Conservation (phyloP, 176 grass and related monocot genomes). For the Phoenix dactylifera region DNA sequence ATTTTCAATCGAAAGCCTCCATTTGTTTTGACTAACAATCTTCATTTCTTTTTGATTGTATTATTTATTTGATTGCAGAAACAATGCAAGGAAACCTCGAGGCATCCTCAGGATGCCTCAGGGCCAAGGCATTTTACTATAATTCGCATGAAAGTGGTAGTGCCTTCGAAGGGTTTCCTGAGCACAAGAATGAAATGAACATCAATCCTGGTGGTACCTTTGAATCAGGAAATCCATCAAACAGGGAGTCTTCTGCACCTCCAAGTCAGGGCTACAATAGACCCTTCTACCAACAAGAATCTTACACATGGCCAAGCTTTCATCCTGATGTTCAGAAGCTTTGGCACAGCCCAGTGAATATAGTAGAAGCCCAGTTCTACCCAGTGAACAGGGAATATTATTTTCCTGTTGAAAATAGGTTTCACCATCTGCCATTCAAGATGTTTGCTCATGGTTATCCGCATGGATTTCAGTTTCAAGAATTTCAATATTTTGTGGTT, state of each 20-base stretch:
- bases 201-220: constrained; percentile 21
- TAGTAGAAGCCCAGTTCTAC: constrained; percentile 46
- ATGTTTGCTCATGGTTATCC: constrained; percentile 52
- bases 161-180: constrained; percentile 36
- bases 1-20: too few relatives aligned
- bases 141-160: constrained; percentile 39
- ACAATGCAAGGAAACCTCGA: constrained; percentile 77
- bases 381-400: constrained; percentile 42
- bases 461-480: constrained; percentile 62
- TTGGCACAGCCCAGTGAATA: constrained; percentile 31
- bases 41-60: constrained; percentile 20
- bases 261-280: constrained; percentile 47
- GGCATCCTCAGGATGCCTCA: constrained; percentile 47
- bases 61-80: constrained; percentile 43
- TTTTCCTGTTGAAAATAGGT: constrained; percentile 43
- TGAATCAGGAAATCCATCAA: constrained; percentile 23
- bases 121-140: constrained; percentile 48
- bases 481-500: constrained; percentile 99
- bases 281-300: constrained; percentile 49
- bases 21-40: too few relatives aligned
- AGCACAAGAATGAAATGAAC: constrained; percentile 33
- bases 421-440: constrained; percentile 54
- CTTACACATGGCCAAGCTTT: constrained; percentile 41
- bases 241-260: constrained; percentile 35
- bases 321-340: constrained; percentile 51